Evolutionary conservation across 371 early-diverging fungal genomes (phyloP), one percentile per base, ranked within the genome.

Genomic region (Mucor lusitanicus): DNA sequence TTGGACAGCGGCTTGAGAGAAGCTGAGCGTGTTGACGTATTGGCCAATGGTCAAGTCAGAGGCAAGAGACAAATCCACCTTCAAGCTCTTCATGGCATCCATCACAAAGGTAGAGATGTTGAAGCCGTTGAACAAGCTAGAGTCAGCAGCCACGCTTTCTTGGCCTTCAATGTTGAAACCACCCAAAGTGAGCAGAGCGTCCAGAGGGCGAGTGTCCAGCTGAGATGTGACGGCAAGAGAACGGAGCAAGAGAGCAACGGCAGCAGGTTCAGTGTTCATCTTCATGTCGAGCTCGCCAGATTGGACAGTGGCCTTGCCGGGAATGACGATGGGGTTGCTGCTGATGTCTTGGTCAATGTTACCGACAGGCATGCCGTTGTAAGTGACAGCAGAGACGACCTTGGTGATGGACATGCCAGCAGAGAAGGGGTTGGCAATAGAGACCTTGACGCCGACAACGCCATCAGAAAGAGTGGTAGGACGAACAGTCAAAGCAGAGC

Each of bases 371-470:
- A 81, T 75, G 19, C 82, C 86, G 25, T 75, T 65, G 71, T 79
- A 84, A 9, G 84, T 82, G 33, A 82, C 82, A 46, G 73, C 61
- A 50, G 85, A 77, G 15, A 76, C 68, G 44, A 88, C 83, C 60
- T 77, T 79, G 57, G 83, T 68, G 48, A 88, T 86, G 17, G 64
- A 68, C 65, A 88, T 69, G 7, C 79, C 74, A 59, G 87, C 83
- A 23, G 78, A 73, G 71, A 88, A 88, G 23, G 88, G 88, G 48
- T 88, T 84, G 68, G 81, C 79, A 67, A 86, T 78, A 3, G 79
- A 73, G 55, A 88, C 86, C 42, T 82, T 75, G 15, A 85, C 82
- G 53, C 76, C 72, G 28, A 87, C 87, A 39, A 82, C 32, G 25
- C 83, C 78, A 19, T 79, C 78, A n/a, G 64, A 58, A 19, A 77